Evolutionary conservation across 106 monocot species (phyloP), one percentile per base, ranked within the genome.

Genomic region (Agapanthus africanus): DNA sequence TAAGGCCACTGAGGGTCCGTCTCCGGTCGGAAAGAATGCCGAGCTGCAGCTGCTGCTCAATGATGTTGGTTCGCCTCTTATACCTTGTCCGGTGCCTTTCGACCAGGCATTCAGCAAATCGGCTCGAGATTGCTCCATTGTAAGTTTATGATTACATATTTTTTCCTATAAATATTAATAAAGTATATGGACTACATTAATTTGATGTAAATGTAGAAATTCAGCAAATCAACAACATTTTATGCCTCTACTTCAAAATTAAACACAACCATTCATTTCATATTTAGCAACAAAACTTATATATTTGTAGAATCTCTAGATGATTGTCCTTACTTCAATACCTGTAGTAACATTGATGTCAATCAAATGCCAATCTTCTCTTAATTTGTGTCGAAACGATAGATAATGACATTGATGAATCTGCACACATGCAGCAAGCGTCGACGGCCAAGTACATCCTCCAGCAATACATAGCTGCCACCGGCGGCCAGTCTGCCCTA

Each of bases 41-140:
- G 93, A 94, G 80, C 77, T 94, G 30, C 90, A 90, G 75, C 79
- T 94, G 42, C 76, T 85, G 59, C 87, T 95, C 68, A 88, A 86
- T 51, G 88, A 88, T 65, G 80, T 92, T 61, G 95, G 95, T 10
- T 81, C 91, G 4, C 95, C 95, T 13, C 88, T 95, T 69, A 81
- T 91, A 49, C 85, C 91, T 11, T 85, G 79, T 68, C 81, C 85
- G 44, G 81, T 95, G 21, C 91, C 88, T 13, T 11, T 78, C 44
- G 94, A 94, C 47, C 70, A 54, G 9, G 81, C 84, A 15, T 77
- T 83, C 69, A 70, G 71, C 51, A 13, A 31, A 21, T 85, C 85
- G 70, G 91, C 91, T 44, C 84, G 85, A 2, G 83, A 94, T 33
- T 79, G 81, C 63, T 85, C 91, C 79, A 94, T 94, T 10, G 94